phyloP scores from a whole-genome alignment of 2,329 filamentous ascomycete species.

The Arthroderma sp. region DNA sequence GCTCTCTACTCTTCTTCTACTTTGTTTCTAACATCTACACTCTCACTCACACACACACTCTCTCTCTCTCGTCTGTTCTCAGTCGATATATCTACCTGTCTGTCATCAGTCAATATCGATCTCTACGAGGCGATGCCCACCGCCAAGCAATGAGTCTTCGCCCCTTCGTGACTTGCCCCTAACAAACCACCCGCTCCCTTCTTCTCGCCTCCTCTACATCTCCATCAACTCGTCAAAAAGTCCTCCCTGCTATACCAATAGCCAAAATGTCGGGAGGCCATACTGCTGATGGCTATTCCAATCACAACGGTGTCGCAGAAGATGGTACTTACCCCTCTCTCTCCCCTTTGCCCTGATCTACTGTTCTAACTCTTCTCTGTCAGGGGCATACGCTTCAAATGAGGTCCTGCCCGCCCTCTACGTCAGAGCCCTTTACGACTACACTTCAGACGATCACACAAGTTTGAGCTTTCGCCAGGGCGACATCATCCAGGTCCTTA shows the following conservation, averaged over 20 bases:
- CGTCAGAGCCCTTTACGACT: conserved; percentile 92
- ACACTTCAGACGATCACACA: conserved; percentile 92
- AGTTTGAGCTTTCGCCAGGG: conserved; percentile 94
- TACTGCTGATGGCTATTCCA: background rate
- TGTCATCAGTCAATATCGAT: too few relatives aligned
- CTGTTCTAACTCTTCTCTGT: background rate
- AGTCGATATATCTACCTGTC: too few relatives aligned
- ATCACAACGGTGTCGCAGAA: background rate
- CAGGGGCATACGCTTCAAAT: conserved; percentile 4
- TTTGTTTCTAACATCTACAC: too few relatives aligned
- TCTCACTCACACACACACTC: too few relatives aligned
- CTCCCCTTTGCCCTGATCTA: background rate
- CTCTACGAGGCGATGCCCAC: too few relatives aligned
- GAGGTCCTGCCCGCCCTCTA: conserved; percentile 51
- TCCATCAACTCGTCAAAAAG: background rate
- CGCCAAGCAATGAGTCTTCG: too few relatives aligned
- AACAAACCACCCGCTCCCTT: background rate
- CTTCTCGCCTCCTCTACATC: background rate
- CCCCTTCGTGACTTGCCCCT: background rate
- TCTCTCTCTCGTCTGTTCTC: too few relatives aligned
- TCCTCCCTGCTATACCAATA: background rate
- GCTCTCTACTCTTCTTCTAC: too few relatives aligned
- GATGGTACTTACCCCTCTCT: background rate
- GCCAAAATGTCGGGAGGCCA: conserved; percentile 1
- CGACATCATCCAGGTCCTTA: conserved; percentile 96